Conservation (phyloP, 2,329 filamentous ascomycete genomes). For the Ophiobolus disseminans region DNA sequence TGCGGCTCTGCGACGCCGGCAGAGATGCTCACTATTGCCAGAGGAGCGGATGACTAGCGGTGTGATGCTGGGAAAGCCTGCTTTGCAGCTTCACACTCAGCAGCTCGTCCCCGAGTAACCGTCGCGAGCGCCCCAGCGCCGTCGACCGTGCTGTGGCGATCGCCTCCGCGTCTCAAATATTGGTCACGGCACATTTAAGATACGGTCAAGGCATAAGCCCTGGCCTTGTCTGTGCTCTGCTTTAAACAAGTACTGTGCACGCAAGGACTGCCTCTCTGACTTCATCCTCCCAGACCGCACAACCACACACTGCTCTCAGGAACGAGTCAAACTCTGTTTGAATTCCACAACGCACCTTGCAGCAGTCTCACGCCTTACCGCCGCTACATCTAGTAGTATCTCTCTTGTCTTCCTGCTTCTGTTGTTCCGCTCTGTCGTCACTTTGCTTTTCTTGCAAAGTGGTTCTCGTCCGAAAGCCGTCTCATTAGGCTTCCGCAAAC, state of each 20-base stretch:
- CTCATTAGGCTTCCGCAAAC: constrained; percentile 44
- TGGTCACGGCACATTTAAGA: constrained; percentile 32
- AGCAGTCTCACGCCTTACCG: constrained; percentile 27
- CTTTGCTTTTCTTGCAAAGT: constrained; percentile 47
- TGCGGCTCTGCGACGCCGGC: constrained; percentile 26
- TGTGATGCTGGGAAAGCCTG: constrained; percentile 38
- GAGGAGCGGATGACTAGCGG: constrained; percentile 32
- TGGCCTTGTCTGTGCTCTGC: constrained; percentile 27
- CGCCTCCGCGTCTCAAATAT: constrained; percentile 29
- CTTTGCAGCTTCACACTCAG: constrained; percentile 38
- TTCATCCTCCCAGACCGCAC: constrained; percentile 31
- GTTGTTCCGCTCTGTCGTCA: constrained; percentile 34
- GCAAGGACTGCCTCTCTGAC: constrained; percentile 43
- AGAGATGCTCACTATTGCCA: constrained; percentile 16
- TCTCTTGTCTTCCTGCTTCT: constrained; percentile 42
- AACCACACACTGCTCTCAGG: constrained; percentile 27
- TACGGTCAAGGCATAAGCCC: constrained; percentile 32
- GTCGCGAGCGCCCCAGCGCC: constrained; percentile 28
- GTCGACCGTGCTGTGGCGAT: constrained; percentile 36
- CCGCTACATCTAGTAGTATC: constrained; percentile 35
- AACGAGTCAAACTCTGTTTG: constrained; percentile 40
- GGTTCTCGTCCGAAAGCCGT: constrained; percentile 37
- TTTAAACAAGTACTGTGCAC: constrained; percentile 38
- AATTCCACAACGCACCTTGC: constrained; percentile 44
- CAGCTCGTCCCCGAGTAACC: constrained; percentile 14